These are phyloP conservation scores for Rhizopogon vinicolor DNA, from an alignment of 768 basidiomycete species.

Conservation along the genomic window DNA sequence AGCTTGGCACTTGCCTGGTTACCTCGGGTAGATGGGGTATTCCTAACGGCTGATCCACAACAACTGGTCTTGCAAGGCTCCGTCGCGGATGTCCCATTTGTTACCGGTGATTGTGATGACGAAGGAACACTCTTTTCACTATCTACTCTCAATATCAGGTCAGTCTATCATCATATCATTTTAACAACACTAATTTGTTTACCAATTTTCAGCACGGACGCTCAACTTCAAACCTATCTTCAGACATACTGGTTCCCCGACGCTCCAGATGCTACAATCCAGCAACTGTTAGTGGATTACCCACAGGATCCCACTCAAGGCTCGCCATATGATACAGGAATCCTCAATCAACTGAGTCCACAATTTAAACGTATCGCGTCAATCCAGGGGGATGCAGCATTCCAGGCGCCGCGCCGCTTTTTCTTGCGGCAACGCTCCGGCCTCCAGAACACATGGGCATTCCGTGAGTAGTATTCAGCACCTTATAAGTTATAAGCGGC, in stretches of 20 bases:
- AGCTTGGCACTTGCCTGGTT: slow-evolving; percentile 28
- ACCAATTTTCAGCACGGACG: slow-evolving; percentile 12
- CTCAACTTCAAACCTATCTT: slow-evolving; percentile 28
- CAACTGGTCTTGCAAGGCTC: slow-evolving; percentile 28
- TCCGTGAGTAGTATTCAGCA: neutral
- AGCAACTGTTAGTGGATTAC: slow-evolving; percentile 28
- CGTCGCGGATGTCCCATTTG: slow-evolving; percentile 19
- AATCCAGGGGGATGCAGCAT: slow-evolving; percentile 44
- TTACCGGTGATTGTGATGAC: slow-evolving; percentile 35
- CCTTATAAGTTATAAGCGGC: neutral
- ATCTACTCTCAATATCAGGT: slow-evolving; percentile 46
- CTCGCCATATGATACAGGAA: slow-evolving; percentile 49
- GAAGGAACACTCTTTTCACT: slow-evolving; percentile 43
- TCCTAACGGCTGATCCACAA: slow-evolving; percentile 30
- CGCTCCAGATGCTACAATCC: slow-evolving; percentile 16
- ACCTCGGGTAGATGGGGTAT: slow-evolving; percentile 35
- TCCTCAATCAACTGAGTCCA: slow-evolving; percentile 38
- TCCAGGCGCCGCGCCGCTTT: slow-evolving; percentile 46
- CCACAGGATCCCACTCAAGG: slow-evolving; percentile 38
- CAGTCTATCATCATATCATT: slow-evolving; percentile 5
- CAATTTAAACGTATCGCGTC: slow-evolving; percentile 50
- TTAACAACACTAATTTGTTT: neutral
- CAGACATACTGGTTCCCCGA: slow-evolving; percentile 23
- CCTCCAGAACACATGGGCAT: slow-evolving; percentile 31
- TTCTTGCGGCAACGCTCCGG: slow-evolving; percentile 35